Base-by-base conservation (phyloP, 129 eudicot species). In the Artemisia annua region DNA sequence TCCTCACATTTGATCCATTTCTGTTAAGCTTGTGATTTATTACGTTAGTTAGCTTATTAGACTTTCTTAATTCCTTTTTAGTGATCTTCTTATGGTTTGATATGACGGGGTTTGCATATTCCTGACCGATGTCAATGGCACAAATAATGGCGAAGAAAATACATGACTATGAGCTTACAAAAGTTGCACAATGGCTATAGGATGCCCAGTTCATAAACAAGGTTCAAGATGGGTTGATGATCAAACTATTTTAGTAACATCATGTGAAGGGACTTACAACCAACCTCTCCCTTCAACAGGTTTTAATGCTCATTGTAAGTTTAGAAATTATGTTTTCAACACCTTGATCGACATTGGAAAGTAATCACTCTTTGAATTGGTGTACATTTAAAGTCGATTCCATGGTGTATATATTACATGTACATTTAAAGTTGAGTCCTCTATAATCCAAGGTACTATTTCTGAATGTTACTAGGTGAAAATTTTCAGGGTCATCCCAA, bases 211-310 rank as follows among this genome's bases (percentile, higher is more conserved):
- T n/a, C 91, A 95, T 13, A 87, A 87, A 83, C 94, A 88, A 88
- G 98, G 89, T 65, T 96, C 89, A 87, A 89, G 96, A 71, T 92
- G 89, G 81, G 95, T 94, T 0, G 96, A 92, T 48, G 98, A 92
- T 55, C 73, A 82, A 48, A 72, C 91, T 26, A 84, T 92, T 24
- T 44, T 92, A n/a, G 83, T 89, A 70, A 92, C 98, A 16, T 87
- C 96, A 0, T 92, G 89, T 48, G 98, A 92, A 82, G 98, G 91
- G 5, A 87, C 71, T 50, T 91, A 87, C 85, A 92, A 82, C 81
- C 98, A 87, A 73, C 98, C 96, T 1, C 79, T 92, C 15, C 98
- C 98, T 1, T 91, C 98, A 16, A 91, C 95, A 0, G 96, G 44
- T 39, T 39, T 28, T 39, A 39, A 6, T 39, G 10, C 2, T 39